Conservation (phyloP, 768 basidiomycete genomes). For the Lactarius deliciosus region DNA sequence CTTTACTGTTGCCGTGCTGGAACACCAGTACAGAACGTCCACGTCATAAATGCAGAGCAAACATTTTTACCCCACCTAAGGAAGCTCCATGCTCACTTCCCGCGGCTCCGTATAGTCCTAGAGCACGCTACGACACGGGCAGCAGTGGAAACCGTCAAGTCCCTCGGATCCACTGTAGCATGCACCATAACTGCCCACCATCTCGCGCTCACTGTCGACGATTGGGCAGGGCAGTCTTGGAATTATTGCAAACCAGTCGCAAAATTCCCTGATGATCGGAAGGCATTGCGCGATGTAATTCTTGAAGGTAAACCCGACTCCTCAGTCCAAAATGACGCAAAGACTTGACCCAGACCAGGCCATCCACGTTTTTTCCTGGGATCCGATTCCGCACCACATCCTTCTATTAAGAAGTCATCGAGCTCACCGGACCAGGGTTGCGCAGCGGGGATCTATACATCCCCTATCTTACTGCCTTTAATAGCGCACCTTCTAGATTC, state of each 20-base stretch:
- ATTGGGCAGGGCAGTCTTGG: slow-evolving; percentile 94
- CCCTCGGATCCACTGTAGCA: slow-evolving; percentile 77
- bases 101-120: slow-evolving; percentile 88
- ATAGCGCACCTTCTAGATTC: slow-evolving; percentile 86
- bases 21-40: slow-evolving; percentile 61
- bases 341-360: slow-evolving; percentile 44
- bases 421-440: slow-evolving; percentile 71
- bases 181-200: slow-evolving; percentile 99
- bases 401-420: slow-evolving; percentile 62
- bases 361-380: slow-evolving; percentile 97
- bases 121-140: slow-evolving; percentile 96
- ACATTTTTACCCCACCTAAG: slow-evolving; percentile 85
- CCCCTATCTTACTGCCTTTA: slow-evolving; percentile 86
- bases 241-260: slow-evolving; percentile 98
- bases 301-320: slow-evolving; percentile 54
- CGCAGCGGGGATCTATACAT: slow-evolving; percentile 96
- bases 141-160: slow-evolving; percentile 83
- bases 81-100: slow-evolving; percentile 80
- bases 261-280: slow-evolving; percentile 89
- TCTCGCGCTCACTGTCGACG: slow-evolving; percentile 89
- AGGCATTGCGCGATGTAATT: slow-evolving; percentile 76
- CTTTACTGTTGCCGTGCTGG: background rate
- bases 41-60: slow-evolving; percentile 91
- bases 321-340: slow-evolving; percentile 1
- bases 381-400: slow-evolving; percentile 95